A percentile compares a stretch with the other conserved stretches of the same genome.
Evolutionary conservation across 1,284 basidiomycete genomes (phyloP).

Genomic region (Agaricales sp.): DNA sequence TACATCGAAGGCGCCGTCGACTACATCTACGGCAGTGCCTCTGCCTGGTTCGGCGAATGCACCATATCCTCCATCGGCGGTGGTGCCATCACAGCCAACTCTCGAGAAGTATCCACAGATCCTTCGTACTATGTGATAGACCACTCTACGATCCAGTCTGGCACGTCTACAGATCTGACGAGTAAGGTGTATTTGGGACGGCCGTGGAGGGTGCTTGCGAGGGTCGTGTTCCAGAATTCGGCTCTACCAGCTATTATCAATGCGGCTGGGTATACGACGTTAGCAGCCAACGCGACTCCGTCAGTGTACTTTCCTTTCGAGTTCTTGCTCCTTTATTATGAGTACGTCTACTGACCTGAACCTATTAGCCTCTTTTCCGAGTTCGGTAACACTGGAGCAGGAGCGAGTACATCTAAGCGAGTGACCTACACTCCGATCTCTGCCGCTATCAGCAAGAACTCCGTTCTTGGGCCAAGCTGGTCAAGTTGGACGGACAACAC

Average conservation of each 20-base stretch:
- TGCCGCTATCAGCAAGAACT: constrained; percentile 13
- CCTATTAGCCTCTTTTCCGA: constrained; percentile 16
- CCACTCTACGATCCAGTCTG: constrained; percentile 14
- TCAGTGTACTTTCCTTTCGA: constrained; percentile 5
- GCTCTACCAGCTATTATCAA: constrained; percentile 15
- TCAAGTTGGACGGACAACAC: constrained; percentile 12
- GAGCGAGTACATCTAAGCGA: constrained; percentile 15
- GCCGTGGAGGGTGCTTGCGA: constrained; percentile 16
- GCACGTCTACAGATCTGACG: constrained; percentile 12
- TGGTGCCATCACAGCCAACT: constrained; percentile 20
- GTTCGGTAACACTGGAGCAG: constrained; percentile 17
- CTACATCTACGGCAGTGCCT: constrained; percentile 18
- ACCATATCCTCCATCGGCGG: constrained; percentile 15
- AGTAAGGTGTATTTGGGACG: constrained; percentile 16
- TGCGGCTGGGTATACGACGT: constrained; percentile 15
- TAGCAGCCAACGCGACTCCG: constrained; percentile 18
- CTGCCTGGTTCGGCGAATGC: constrained; percentile 20
- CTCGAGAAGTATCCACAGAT: constrained; percentile 12
- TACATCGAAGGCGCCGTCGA: constrained; percentile 18
- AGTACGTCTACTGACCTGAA: too few species aligned
- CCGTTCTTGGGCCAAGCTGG: constrained; percentile 16
- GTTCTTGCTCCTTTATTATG: too few species aligned
- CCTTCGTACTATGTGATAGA: constrained; percentile 18
- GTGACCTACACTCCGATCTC: constrained; percentile 13
- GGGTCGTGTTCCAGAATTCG: constrained; percentile 17